phyloP scores from a whole-genome alignment of 2,329 filamentous ascomycete genomes.

The Apiospora kogelbergensis region DNA sequence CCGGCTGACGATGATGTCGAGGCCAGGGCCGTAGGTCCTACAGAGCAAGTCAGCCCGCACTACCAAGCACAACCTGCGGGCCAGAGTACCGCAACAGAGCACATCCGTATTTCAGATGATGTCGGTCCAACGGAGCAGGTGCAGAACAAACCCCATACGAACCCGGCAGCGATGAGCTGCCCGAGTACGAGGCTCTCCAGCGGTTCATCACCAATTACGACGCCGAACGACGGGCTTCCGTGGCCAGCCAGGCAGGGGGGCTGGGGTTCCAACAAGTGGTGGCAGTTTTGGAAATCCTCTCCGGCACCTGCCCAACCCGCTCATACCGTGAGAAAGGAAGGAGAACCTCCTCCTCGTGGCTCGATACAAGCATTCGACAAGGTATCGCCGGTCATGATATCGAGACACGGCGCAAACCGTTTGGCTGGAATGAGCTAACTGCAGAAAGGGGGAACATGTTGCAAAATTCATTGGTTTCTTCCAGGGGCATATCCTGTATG shows the following conservation, averaged over 20 bases:
- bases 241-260: conserved; percentile 17
- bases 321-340: conserved; percentile 27
- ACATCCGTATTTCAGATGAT: not conserved
- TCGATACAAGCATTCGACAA: conserved; percentile 62
- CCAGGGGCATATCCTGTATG: conserved; percentile 70
- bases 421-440: conserved; percentile 67
- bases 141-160: not conserved
- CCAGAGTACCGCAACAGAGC: not conserved
- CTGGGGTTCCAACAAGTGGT: conserved; percentile 51
- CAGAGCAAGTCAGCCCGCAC: not conserved
- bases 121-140: not conserved
- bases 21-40: not conserved
- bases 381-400: conserved; percentile 58
- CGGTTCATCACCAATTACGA: conserved; percentile 33
- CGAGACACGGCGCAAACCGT: conserved; percentile 60
- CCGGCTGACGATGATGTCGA: conserved; percentile 9
- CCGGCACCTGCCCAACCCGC: not conserved
- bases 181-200: conserved; percentile 33
- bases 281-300: conserved; percentile 53
- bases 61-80: not conserved
- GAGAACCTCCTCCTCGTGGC: conserved; percentile 59
- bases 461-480: conserved; percentile 71
- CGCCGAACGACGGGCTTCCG: conserved; percentile 25
- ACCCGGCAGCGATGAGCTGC: conserved; percentile 19
- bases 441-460: conserved; percentile 70